Base-by-base conservation (phyloP, 768 basidiomycete species). In the Serendipita indica region DNA sequence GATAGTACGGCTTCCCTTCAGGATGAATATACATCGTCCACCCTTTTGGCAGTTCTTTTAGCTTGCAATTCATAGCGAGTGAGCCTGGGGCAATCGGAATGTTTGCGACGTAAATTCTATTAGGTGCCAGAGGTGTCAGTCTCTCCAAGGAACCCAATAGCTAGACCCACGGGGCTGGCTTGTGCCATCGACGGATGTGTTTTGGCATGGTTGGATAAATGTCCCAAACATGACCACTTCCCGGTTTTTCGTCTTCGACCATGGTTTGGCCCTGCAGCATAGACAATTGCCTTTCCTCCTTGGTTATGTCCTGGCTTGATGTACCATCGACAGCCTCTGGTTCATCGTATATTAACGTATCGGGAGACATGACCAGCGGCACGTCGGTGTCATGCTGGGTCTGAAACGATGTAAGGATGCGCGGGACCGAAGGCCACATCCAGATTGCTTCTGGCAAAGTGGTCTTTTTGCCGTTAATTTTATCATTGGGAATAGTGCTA, bases 11-110 rank as follows among this genome's bases (percentile, higher is more conserved):
- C 61, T 80, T 76, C 7, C 83, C 83, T 63, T 84, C 83, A 0
- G 83, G 81, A 43, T 84, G 81, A 2, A 72, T 68, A 35, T 73
- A 67, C 2, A 70, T 63, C 1, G 67, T 65, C 83, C 83, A 84
- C 12, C 70, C 64, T 7, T 62, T 67, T 13, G 77, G 77, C 32
- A 80, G 67, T 10, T 10, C 35, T 37, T 37, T n/a, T 10, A 10
- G 10, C n/a, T 10, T 10, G 35, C 35, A n/a, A n/a, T 37, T 37
- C 10, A 37, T 10, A n/a, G 10, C 10, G 35, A 37, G 10, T 10
- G 35, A 37, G 10, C 35, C 35, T 10, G 35, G 10, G 10, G 35
- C 10, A n/a, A 37, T 37, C n/a, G 35, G 35, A 10, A 37, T n/a
- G 35, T 37, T 10, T 37, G 35, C 35, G 10, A 37, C 35, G 10